Percentiles rank a stretch among this genome's conserved stretches.
Evolutionary conservation across 2,329 filamentous ascomycete genomes (phyloP).

Genomic region (Neodidymelliopsis sp.): DNA sequence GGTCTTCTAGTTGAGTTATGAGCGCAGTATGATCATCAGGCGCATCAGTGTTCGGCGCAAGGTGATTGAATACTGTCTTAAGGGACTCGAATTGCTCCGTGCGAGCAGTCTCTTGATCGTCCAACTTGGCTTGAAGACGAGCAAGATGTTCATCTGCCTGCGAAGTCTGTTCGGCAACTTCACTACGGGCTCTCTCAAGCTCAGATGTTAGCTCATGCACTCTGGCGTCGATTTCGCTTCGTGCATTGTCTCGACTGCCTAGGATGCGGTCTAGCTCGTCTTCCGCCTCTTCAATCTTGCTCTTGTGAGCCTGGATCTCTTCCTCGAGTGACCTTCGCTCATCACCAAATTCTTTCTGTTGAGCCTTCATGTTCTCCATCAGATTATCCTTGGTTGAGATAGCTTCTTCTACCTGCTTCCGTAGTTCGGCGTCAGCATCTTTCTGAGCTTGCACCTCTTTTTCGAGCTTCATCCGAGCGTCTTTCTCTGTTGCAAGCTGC

Average conservation of each 20-base stretch:
- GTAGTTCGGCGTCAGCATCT: slow-evolving; percentile 66
- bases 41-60: slow-evolving; percentile 44
- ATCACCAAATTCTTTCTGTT: slow-evolving; percentile 85
- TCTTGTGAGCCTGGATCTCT: slow-evolving; percentile 78
- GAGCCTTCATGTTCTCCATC: slow-evolving; percentile 90
- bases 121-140: slow-evolving; percentile 66
- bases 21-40: slow-evolving; percentile 51
- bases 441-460: slow-evolving; percentile 69
- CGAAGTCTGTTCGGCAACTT: slow-evolving; percentile 59
- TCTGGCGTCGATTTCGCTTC: slow-evolving; percentile 71
- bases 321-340: slow-evolving; percentile 84
- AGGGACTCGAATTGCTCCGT: slow-evolving; percentile 39
- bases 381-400: slow-evolving; percentile 94
- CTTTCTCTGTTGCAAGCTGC: slow-evolving; percentile 77
- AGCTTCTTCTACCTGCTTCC: slow-evolving; percentile 78
- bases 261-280: slow-evolving; percentile 88
- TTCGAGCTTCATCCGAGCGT: slow-evolving; percentile 70
- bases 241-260: slow-evolving; percentile 84
- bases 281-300: slow-evolving; percentile 85
- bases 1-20: slow-evolving; percentile 53
- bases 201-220: slow-evolving; percentile 74
- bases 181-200: slow-evolving; percentile 66
- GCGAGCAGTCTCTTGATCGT: slow-evolving; percentile 56
- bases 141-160: slow-evolving; percentile 50
- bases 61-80: slow-evolving; percentile 46